Evolutionary conservation across 2,329 filamentous ascomycete species (phyloP), one percentile per base, ranked within the genome.

Genomic region (Neofusicoccum sp.): DNA sequence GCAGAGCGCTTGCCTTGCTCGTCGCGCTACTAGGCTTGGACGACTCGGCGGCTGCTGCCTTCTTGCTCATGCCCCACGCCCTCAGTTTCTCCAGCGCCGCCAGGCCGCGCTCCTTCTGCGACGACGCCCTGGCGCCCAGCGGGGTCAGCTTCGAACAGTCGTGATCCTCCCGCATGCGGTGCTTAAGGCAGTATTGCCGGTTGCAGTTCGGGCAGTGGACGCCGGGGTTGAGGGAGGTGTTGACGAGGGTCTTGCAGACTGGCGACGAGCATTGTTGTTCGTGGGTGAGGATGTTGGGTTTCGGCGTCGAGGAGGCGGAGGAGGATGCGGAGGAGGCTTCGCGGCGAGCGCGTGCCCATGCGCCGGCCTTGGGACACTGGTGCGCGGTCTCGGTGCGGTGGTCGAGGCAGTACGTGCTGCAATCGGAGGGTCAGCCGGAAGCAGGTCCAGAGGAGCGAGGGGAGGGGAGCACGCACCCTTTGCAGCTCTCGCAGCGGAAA

Each of bases 401-500:
- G 72, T 98, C 93, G 66, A 96, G 89, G 75, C 96, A 99, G 79
- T 87, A 99, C 14, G 89, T 93, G 62, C 85, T 84, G 65, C 75
- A 33, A 9, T 6, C 6, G 24, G 49, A 49, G n/a, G 45, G 33
- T 33, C 30, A 62, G 34, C 20, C 33, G 31, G 24, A 34, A 20
- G 11, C 44, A 2, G 11, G 5, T 30, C 16, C 36, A 26, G 4
- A 41, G 14, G 24, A 28, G 24, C 16, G 24, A 38, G 12, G 14
- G 20, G 2, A 14, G 31, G 7, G 49, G 53, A 11, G 66, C 4
- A 43, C 71, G 41, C 69, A 81, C 78, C 82, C 81, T 69, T 79
- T 84, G 78, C 95, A 99, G 67, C 90, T 95, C 73, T 96, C 90
- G 79, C 95, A 99, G 71, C 87, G 84, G 76, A 98, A 98, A 3